Evolutionary conservation across 1,284 basidiomycete species (phyloP).

Genomic region (Ustilago crameri): DNA sequence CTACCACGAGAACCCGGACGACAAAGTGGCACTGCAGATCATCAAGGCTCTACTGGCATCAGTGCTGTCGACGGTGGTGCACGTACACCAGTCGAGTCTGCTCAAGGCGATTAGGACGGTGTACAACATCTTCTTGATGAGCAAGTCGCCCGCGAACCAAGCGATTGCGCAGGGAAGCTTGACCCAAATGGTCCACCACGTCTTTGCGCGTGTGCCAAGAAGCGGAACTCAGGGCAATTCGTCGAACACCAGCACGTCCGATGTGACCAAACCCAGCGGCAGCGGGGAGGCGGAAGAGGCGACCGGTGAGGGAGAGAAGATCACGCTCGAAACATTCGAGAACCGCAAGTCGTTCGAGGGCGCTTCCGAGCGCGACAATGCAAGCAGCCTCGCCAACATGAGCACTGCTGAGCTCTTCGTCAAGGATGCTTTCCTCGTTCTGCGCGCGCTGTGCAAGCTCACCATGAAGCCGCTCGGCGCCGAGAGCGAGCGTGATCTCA

Average conservation of each 20-base stretch:
- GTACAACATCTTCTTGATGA: constrained; percentile 67
- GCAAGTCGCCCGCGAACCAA: constrained; percentile 63
- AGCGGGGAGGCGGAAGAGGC: constrained; percentile 14
- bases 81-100: constrained; percentile 65
- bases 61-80: constrained; percentile 61
- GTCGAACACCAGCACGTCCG: constrained; percentile 24
- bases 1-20: constrained; percentile 63
- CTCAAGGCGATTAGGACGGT: constrained; percentile 70
- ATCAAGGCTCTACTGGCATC: constrained; percentile 67
- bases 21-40: constrained; percentile 64
- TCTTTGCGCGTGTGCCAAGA: constrained; percentile 63
- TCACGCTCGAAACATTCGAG: constrained; percentile 62
- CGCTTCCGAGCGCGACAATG: constrained; percentile 60
- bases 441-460: constrained; percentile 67
- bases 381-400: constrained; percentile 50
- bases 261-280: constrained; percentile 23
- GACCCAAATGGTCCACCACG: constrained; percentile 66
- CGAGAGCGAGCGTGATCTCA: constrained; percentile 66
- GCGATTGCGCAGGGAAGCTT: constrained; percentile 66
- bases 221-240: constrained; percentile 16
- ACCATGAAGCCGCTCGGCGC: constrained; percentile 66
- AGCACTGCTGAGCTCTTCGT: constrained; percentile 64
- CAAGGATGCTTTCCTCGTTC: constrained; percentile 67
- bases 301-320: constrained; percentile 38
- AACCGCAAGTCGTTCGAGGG: constrained; percentile 64